Evolutionary conservation across 257 asterid species (phyloP).

Genomic region (Fraxinus americana): DNA sequence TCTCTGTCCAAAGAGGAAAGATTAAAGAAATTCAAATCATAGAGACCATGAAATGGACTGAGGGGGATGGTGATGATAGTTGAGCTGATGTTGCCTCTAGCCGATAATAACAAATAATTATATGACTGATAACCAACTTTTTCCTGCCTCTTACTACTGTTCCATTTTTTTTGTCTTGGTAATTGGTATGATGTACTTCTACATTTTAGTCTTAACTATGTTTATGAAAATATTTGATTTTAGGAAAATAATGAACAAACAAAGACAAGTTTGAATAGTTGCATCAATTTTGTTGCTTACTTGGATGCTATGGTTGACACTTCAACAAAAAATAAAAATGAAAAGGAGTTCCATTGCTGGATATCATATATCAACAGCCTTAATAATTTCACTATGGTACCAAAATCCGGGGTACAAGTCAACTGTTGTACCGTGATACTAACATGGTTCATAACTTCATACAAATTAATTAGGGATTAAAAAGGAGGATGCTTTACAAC

Average conservation of each 20-base stretch:
- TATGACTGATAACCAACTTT: not conserved
- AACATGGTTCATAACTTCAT: not conserved
- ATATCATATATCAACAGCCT: not conserved
- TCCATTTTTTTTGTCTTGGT: not conserved
- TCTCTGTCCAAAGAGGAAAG: not conserved
- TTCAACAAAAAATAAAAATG: not conserved
- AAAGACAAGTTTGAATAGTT: not conserved
- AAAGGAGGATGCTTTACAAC: not conserved
- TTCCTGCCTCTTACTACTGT: conserved; percentile 7
- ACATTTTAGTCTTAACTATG: conserved; percentile 12
- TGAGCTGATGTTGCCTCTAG: not conserved
- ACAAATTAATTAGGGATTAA: conserved; percentile 10
- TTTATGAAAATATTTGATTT: not conserved
- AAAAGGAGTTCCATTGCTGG: not conserved
- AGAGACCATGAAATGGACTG: conserved; percentile 1
- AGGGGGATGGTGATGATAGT: not conserved
- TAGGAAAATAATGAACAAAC: not conserved
- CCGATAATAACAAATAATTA: not conserved
- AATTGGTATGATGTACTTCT: conserved; percentile 2
- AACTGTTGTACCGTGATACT: conserved; percentile 5
- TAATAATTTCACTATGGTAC: not conserved
- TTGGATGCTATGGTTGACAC: not conserved
- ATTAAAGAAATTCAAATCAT: conserved; percentile 4
- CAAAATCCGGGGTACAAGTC: not conserved
- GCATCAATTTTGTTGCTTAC: conserved; percentile 13